Evolutionary conservation across 164 flowering plant genomes (phyloP).

Genomic region (Pachysandra terminalis): DNA sequence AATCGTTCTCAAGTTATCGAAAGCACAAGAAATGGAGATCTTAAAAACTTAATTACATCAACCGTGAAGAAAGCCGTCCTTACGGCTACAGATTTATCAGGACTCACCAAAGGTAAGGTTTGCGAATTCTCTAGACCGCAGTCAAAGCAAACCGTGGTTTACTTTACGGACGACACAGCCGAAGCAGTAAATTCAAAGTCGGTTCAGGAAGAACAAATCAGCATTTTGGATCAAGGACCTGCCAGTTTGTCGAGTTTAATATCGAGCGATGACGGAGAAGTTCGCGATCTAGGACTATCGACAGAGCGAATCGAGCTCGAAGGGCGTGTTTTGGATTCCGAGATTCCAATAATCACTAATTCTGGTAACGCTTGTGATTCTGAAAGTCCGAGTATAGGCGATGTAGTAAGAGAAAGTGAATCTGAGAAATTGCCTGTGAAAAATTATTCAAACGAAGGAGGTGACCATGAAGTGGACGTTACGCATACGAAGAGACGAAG

Average conservation of each 20-base stretch:
- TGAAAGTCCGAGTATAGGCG: not conserved
- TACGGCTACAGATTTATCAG: constrained; percentile 61
- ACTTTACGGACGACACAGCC: constrained; percentile 27
- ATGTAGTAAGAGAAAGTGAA: constrained; percentile 5
- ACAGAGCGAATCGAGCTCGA: not conserved
- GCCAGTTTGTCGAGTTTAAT: not conserved
- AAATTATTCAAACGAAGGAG: constrained; percentile 8
- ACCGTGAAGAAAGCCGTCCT: constrained; percentile 46
- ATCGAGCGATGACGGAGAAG: not conserved
- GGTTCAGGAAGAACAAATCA: not conserved
- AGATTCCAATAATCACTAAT: not conserved
- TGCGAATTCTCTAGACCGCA: constrained; percentile 29
- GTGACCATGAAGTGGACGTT: constrained; percentile 5
- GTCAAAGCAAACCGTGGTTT: constrained; percentile 34
- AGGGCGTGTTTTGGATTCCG: constrained; percentile 8
- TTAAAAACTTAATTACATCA: constrained; percentile 42
- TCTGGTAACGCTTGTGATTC: not conserved
- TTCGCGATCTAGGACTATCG: no score
- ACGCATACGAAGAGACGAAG: constrained; percentile 37
- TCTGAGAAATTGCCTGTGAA: constrained; percentile 5
- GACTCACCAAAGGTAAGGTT: constrained; percentile 73
- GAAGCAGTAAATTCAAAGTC: not conserved
- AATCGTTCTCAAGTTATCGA: constrained; percentile 34
- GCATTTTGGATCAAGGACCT: not conserved
- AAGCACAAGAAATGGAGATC: constrained; percentile 29